A percentile compares a stretch with the other conserved stretches of the same genome.
Evolutionary conservation across 1,284 basidiomycete species (phyloP).

Genomic region (Cutaneotrichosporon dermatis): DNA sequence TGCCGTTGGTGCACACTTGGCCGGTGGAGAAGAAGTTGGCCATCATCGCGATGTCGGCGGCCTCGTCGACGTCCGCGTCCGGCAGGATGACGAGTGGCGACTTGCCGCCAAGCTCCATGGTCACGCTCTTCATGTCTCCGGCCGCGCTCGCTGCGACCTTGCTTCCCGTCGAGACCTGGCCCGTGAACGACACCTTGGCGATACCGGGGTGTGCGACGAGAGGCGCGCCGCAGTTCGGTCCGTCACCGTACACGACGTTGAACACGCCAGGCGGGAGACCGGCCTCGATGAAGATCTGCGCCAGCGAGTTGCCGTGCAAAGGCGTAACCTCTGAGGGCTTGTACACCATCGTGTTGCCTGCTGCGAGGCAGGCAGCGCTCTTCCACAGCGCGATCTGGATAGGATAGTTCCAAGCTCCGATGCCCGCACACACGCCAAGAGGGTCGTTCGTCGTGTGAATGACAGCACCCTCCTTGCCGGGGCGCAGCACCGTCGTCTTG

Average conservation of each 20-base stretch:
- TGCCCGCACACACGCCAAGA: slow-evolving; percentile 23
- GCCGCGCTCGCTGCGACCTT: slow-evolving; percentile 14
- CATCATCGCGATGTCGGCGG: slow-evolving; percentile 19
- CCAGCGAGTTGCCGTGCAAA: slow-evolving; percentile 16
- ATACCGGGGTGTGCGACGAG: slow-evolving; percentile 14
- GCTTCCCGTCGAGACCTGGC: slow-evolving; percentile 14
- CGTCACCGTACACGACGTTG: slow-evolving; percentile 21
- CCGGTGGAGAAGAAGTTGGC: slow-evolving; percentile 20
- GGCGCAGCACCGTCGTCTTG: slow-evolving; percentile 14
- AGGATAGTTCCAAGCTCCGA: slow-evolving; percentile 27
- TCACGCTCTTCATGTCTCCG: slow-evolving; percentile 16
- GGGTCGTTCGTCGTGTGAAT: slow-evolving; percentile 20
- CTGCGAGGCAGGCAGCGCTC: slow-evolving; percentile 15
- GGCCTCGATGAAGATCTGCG: slow-evolving; percentile 15
- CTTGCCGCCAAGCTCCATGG: slow-evolving; percentile 25
- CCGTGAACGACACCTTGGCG: slow-evolving; percentile 22
- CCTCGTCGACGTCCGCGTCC: slow-evolving; percentile 17
- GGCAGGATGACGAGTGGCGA: slow-evolving; percentile 16
- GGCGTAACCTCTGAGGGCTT: slow-evolving; percentile 21
- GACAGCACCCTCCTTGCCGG: slow-evolving; percentile 1
- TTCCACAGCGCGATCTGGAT: slow-evolving; percentile 23
- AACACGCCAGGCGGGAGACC: slow-evolving; percentile 17
- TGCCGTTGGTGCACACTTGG: slow-evolving; percentile 22
- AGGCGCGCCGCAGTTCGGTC: slow-evolving; percentile 9
- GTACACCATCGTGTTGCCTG: slow-evolving; percentile 22